These are phyloP conservation scores for Naganishia cerealis DNA, from an alignment of 1,284 basidiomycete species.

Conservation along the genomic window DNA sequence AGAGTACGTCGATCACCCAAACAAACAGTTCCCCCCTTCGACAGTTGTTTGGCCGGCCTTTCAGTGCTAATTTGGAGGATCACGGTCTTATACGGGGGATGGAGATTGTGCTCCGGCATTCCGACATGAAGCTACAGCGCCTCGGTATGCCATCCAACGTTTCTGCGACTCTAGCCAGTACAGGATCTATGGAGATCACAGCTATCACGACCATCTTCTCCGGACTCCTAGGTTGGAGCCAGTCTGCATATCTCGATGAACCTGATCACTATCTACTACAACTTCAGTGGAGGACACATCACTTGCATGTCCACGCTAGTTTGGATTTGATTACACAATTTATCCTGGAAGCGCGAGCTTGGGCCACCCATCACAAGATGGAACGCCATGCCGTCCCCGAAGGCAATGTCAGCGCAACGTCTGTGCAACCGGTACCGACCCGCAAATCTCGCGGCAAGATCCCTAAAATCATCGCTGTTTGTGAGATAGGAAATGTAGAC, in stretches of 20 bases:
- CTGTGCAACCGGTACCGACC: neutral
- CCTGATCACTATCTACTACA: conserved; percentile 17
- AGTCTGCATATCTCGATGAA: conserved; percentile 15
- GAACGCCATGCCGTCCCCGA: neutral
- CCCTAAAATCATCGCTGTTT: conserved; percentile 5
- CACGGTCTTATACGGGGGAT: conserved; percentile 1
- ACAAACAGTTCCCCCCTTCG: conserved; percentile 15
- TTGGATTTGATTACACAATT: conserved; percentile 14
- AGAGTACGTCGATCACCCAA: conserved; percentile 3
- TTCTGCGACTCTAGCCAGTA: neutral
- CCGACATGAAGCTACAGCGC: conserved; percentile 4
- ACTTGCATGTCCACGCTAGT: conserved; percentile 4
- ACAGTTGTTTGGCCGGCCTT: conserved; percentile 13
- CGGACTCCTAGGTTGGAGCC: conserved; percentile 2
- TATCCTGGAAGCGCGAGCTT: conserved; percentile 10
- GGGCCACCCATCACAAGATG: conserved; percentile 10
- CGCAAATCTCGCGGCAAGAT: neutral
- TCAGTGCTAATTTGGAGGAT: too few relatives aligned
- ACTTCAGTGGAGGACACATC: neutral
- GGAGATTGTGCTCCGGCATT: neutral
- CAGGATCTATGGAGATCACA: conserved; percentile 3
- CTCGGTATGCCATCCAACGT: neutral
- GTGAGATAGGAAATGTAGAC: conserved; percentile 9
- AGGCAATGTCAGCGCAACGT: neutral
- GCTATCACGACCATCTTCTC: conserved; percentile 18